Evolutionary conservation across 169 alveolate genomes (phyloP).

Genomic region (Perkinsus chesapeaki): DNA sequence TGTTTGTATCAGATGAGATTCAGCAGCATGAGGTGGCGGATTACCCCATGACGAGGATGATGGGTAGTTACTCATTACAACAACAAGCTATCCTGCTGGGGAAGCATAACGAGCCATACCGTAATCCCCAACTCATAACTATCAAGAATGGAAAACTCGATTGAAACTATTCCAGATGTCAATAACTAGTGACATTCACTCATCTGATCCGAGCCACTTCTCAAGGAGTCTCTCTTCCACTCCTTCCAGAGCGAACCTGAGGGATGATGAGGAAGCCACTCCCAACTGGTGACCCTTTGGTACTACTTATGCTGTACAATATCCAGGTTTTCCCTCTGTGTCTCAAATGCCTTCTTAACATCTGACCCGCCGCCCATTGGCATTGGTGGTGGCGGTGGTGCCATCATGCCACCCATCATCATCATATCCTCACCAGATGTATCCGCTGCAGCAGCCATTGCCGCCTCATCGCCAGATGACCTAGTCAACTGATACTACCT

Average conservation of each 20-base stretch:
- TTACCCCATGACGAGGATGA: neutral
- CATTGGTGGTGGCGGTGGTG: neutral
- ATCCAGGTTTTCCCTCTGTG: neutral
- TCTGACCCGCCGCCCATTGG: neutral
- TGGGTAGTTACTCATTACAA: neutral
- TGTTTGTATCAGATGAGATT: neutral
- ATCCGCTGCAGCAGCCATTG: neutral
- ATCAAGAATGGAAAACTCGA: neutral
- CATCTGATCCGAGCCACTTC: neutral
- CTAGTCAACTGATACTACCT: neutral
- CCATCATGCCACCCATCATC: constrained; percentile 1
- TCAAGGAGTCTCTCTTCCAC: neutral
- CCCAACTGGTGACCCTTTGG: neutral
- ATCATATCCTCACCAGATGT: neutral
- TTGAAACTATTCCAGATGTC: neutral
- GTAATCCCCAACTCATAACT: neutral
- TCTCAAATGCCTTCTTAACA: neutral
- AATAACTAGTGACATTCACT: neutral
- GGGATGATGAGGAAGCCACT: neutral
- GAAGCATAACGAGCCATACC: neutral
- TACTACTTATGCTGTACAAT: neutral
- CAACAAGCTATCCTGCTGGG: too few relatives aligned
- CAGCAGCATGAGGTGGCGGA: neutral
- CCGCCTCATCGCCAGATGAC: neutral
- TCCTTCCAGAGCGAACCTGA: neutral